Conservation (phyloP, 306 rosid genomes). For the Acacia melanoxylon region DNA sequence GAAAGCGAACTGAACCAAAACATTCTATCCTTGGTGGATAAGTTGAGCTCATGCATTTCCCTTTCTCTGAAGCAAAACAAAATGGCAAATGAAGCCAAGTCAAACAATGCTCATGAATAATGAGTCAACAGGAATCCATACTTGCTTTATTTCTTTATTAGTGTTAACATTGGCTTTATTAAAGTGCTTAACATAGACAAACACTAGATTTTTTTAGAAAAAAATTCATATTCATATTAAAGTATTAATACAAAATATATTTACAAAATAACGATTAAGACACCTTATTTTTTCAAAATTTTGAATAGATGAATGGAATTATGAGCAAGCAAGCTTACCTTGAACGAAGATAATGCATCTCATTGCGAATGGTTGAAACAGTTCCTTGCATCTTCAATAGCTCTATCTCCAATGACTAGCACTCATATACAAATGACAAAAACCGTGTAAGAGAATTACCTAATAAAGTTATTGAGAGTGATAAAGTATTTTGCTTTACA, state of each 20-base stretch:
- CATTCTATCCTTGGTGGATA: conserved; percentile 48
- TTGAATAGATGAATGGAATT: not conserved
- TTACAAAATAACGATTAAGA: too few species aligned
- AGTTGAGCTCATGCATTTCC: conserved; percentile 58
- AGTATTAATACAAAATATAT: too few species aligned
- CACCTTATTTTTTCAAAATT: not conserved
- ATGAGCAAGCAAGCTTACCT: conserved; percentile 38
- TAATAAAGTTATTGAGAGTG: not conserved
- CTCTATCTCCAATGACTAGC: conserved; percentile 55
- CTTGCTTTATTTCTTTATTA: too few species aligned
- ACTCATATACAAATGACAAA: conserved; percentile 6
- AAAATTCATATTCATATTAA: not conserved
- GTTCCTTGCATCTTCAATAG: conserved; percentile 47
- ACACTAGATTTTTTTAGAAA: too few species aligned
- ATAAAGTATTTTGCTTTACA: not conserved
- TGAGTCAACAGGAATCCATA: not conserved
- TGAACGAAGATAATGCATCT: conserved; percentile 57
- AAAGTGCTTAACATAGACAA: too few species aligned
- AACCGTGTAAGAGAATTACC: not conserved
- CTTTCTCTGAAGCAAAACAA: conserved; percentile 46
- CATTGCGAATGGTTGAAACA: conserved; percentile 57
- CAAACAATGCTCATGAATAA: not conserved
- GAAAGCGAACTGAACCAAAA: conserved; percentile 60
- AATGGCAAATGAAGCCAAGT: not conserved
- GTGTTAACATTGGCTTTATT: too few species aligned